phyloP scores from a whole-genome alignment of 768 basidiomycete species.

The Suillus alpinus region DNA sequence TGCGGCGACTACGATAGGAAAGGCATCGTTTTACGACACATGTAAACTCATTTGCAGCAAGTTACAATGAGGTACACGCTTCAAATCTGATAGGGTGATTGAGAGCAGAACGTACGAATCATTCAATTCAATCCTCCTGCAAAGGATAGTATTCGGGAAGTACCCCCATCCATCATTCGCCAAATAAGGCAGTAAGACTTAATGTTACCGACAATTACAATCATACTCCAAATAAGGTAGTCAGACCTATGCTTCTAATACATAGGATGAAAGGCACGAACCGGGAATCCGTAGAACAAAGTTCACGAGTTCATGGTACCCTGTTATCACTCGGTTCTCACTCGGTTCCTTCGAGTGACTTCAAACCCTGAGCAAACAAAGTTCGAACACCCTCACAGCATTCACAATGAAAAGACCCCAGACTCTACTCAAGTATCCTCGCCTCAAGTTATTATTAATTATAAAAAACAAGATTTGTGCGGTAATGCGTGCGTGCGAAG shows the following conservation, averaged over 20 bases:
- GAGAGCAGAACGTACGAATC: neutral
- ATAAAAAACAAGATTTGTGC: neutral
- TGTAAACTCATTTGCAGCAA: neutral
- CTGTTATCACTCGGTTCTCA: too few relatives aligned
- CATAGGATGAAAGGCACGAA: too few relatives aligned
- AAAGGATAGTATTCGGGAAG: neutral
- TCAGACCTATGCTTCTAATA: too few relatives aligned
- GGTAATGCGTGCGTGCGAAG: neutral
- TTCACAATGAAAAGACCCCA: too few relatives aligned
- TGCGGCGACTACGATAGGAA: neutral
- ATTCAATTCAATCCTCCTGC: neutral
- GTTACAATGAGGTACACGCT: neutral
- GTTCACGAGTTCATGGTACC: too few relatives aligned
- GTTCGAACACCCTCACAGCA: too few relatives aligned
- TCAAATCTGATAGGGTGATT: neutral
- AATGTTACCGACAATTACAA: neutral
- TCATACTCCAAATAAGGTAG: too few relatives aligned
- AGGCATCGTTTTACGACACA: neutral
- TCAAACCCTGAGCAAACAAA: too few relatives aligned
- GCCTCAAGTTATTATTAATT: too few relatives aligned
- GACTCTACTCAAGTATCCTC: too few relatives aligned
- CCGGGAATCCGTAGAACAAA: too few relatives aligned
- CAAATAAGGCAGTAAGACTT: neutral
- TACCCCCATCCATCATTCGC: neutral
- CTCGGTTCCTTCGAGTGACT: too few relatives aligned